A percentile compares a stretch with the other conserved stretches of the same genome.
phyloP scores from a whole-genome alignment of 192 early-diverging fungal species.

The Phlyctochytrium arcticum region DNA sequence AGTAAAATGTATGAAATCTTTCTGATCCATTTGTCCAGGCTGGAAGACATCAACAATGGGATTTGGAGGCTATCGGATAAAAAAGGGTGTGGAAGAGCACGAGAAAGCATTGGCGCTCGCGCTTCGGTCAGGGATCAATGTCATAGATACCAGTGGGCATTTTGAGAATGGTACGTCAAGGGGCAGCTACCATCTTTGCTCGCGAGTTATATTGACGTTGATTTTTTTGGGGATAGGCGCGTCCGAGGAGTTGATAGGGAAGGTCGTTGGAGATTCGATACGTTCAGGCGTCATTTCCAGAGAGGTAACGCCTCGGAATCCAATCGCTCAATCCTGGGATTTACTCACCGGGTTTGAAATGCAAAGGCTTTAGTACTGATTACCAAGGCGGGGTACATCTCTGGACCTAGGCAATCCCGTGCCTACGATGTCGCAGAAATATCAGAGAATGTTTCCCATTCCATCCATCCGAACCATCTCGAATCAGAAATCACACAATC shows the following conservation, averaged over 20 bases:
- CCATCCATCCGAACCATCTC: slow-evolving; percentile 58
- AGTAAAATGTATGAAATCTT: neutral
- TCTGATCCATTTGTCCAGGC: neutral
- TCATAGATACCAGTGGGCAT: slow-evolving; percentile 69
- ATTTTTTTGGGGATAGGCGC: slow-evolving; percentile 30
- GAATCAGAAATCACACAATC: slow-evolving; percentile 52
- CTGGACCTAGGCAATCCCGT: neutral
- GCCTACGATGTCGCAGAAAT: neutral
- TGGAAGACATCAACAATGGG: slow-evolving; percentile 54
- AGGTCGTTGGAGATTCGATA: slow-evolving; percentile 33
- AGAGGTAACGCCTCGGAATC: slow-evolving; percentile 34
- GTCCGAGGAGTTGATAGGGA: slow-evolving; percentile 59
- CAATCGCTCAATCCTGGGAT: too few species aligned
- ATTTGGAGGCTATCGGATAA: slow-evolving; percentile 63
- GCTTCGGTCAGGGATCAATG: slow-evolving; percentile 58
- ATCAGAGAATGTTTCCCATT: slow-evolving; percentile 38
- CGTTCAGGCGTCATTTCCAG: slow-evolving; percentile 33
- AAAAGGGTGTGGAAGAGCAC: slow-evolving; percentile 32
- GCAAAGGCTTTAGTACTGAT: slow-evolving; percentile 27
- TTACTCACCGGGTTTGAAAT: too few species aligned
- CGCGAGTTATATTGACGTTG: neutral
- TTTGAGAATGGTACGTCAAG: slow-evolving; percentile 59
- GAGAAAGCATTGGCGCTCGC: slow-evolving; percentile 50
- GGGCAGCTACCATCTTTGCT: neutral
- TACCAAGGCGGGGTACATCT: slow-evolving; percentile 44